Evolutionary conservation across 2,329 filamentous ascomycete species (phyloP), one percentile per base, ranked within the genome.

Genomic region (Dryadomyces quercus-mongolicae): DNA sequence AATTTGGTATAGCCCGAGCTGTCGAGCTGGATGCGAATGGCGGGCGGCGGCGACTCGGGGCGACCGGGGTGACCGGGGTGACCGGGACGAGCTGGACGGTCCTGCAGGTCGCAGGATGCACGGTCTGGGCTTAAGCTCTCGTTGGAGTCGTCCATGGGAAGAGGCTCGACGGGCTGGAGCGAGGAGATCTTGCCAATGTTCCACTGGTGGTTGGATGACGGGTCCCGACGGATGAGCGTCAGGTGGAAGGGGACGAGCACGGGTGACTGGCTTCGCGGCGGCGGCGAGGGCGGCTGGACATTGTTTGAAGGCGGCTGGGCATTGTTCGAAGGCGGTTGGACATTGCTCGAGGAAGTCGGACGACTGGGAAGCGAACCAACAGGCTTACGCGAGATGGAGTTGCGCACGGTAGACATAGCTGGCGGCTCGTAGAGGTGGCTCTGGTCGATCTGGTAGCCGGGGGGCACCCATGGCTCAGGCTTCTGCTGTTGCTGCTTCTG

Each of bases 221-320:
- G 84, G 64, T 90, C 84, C 59, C 86, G 79, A n/a, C 86, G 82
- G 61, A 90, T 88, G 15, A 91, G 67, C 0, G 81, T 84, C 15
- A 82, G 68, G 2, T 72, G 75, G 58, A 80, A 81, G 0, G 76
- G 72, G 0, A 68, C 66, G 49, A 70, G 66, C 7, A 49, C 36
- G 16, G 55, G 34, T 15, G 65, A 60, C 21, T 62, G 60, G 40
- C 60, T 64, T 49, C 59, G 63, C 52, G 69, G 71, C 22, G 58
- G 54, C 2, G 71, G 72, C 1, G 71, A 73, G 0, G 67, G 65
- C 0, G 71, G 22, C 7, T 13, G 22, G 56, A 48, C 38, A 4
- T 31, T 31, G 25, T 8, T 31, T 31, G 38, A 43, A 2, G 42
- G 38, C 20, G 16, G 42, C 42, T n/a, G n/a, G n/a, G n/a, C n/a